Conservation (phyloP, 768 basidiomycete genomes). For the Lepiota venenata region DNA sequence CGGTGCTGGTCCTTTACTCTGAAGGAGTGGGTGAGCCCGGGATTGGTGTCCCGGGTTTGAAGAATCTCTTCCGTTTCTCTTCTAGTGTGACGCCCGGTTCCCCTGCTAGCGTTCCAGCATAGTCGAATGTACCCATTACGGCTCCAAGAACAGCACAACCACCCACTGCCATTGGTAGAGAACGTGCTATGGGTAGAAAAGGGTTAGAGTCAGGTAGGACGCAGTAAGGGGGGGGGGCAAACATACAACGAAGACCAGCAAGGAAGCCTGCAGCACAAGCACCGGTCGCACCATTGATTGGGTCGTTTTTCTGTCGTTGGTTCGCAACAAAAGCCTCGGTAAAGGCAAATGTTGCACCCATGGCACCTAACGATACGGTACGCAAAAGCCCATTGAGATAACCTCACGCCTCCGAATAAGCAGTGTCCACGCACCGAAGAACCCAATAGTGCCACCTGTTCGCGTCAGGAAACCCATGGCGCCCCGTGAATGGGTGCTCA, state of each 20-base stretch:
- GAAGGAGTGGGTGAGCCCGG: slow-evolving; percentile 30
- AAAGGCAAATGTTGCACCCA: slow-evolving; percentile 84
- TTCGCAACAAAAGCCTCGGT: slow-evolving; percentile 84
- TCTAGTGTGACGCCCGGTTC: slow-evolving; percentile 45
- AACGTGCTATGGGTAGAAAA: slow-evolving; percentile 54
- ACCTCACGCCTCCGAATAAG: not conserved
- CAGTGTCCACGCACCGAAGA: slow-evolving; percentile 69
- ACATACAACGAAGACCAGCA: slow-evolving; percentile 78
- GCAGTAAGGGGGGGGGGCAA: slow-evolving; percentile 1
- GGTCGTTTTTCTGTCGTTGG: slow-evolving; percentile 72
- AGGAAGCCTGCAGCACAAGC: slow-evolving; percentile 94
- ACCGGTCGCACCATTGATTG: slow-evolving; percentile 78
- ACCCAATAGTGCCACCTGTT: slow-evolving; percentile 85
- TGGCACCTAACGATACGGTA: too few relatives aligned
- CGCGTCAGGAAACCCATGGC: slow-evolving; percentile 85
- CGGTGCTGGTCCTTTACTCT: slow-evolving; percentile 19
- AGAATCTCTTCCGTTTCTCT: slow-evolving; percentile 76
- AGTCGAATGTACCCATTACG: slow-evolving; percentile 78
- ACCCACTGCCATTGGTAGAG: slow-evolving; percentile 76
- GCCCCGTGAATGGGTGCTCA: slow-evolving; percentile 72
- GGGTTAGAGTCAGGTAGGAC: slow-evolving; percentile 13
- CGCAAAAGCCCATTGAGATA: too few relatives aligned
- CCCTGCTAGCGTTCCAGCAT: slow-evolving; percentile 62
- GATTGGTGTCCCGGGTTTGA: slow-evolving; percentile 55
- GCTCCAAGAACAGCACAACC: slow-evolving; percentile 79